Percentiles rank a stretch among this genome's conserved stretches.
Evolutionary conservation across 176 grass and related monocot genomes (phyloP).

Genomic region (Triticum monococcum): DNA sequence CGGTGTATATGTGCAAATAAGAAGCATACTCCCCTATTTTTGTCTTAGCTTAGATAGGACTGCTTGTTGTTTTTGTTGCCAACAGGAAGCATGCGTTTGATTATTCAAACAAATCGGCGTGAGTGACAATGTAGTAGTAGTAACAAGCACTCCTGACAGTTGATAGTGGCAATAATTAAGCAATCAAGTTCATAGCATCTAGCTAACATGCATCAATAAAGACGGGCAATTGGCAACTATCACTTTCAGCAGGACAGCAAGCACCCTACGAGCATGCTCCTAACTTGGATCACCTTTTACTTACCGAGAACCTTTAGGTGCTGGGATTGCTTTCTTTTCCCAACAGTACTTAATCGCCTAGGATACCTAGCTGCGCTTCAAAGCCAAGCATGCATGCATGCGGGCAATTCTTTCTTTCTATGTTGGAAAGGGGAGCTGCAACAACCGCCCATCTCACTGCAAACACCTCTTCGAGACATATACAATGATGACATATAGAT

Average conservation of each 20-base stretch:
- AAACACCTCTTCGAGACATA: no score
- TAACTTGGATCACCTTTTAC: constrained; percentile 6
- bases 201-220: constrained; percentile 24
- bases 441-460: neutral
- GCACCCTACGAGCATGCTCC: neutral
- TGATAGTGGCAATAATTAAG: neutral
- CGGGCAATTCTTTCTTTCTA: neutral
- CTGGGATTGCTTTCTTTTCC: constrained; percentile 1
- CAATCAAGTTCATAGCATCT: constrained; percentile 28
- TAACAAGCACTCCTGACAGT: neutral
- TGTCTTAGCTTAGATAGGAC: no score
- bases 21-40: neutral
- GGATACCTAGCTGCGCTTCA: constrained; percentile 42
- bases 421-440: constrained; percentile 34
- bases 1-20: neutral
- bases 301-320: constrained; percentile 20
- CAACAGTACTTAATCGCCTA: constrained; percentile 15
- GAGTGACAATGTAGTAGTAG: no score
- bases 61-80: no score
- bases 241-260: constrained; percentile 33
- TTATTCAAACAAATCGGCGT: no score
- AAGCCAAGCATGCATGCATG: constrained; percentile 31
- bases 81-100: no score
- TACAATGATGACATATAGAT: no score
- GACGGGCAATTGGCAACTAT: constrained; percentile 6